Percentiles rank a stretch among this genome's conserved stretches.
phyloP scores from a whole-genome alignment of 2,329 filamentous ascomycete genomes.

The Trichophyton simii region DNA sequence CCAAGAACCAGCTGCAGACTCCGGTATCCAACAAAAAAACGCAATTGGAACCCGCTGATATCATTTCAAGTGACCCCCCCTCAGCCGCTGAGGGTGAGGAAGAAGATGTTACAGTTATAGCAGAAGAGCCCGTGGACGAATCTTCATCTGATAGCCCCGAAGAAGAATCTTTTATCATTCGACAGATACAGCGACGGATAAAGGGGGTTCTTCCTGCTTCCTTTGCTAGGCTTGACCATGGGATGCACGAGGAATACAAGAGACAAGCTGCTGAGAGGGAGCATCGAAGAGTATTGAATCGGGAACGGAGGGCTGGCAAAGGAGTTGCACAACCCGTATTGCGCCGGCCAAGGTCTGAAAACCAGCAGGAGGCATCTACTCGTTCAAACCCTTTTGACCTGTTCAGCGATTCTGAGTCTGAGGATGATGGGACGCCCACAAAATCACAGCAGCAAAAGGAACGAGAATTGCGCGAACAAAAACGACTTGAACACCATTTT shows the following conservation, averaged over 20 bases:
- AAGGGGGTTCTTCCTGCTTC: conserved; percentile 40
- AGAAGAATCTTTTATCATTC: conserved; percentile 19
- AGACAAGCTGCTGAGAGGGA: conserved; percentile 9
- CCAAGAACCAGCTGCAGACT: conserved; percentile 18
- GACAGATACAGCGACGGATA: conserved; percentile 29
- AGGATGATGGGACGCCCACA: conserved; percentile 11
- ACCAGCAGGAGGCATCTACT: not conserved
- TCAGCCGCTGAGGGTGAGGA: conserved; percentile 6
- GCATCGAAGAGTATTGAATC: conserved; percentile 18
- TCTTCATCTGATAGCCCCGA: conserved; percentile 6
- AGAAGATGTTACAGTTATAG: not conserved
- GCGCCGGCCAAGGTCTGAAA: conserved; percentile 14
- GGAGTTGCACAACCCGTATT: conserved; percentile 15
- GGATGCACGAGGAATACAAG: conserved; percentile 19
- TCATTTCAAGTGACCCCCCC: conserved; percentile 2
- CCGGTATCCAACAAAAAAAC: conserved; percentile 17
- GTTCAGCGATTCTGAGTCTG: conserved; percentile 20
- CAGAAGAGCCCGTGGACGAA: not conserved
- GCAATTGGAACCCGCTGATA: conserved; percentile 11
- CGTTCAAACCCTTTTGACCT: conserved; percentile 7
- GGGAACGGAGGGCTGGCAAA: conserved; percentile 11
- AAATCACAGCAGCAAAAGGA: not conserved
- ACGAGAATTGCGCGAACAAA: not conserved
- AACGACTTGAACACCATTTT: not conserved
- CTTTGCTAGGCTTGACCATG: conserved; percentile 32